These are phyloP conservation scores for Fragaria nilgerrensis DNA, from an alignment of 306 rosid genomes.

Conservation along the genomic window DNA sequence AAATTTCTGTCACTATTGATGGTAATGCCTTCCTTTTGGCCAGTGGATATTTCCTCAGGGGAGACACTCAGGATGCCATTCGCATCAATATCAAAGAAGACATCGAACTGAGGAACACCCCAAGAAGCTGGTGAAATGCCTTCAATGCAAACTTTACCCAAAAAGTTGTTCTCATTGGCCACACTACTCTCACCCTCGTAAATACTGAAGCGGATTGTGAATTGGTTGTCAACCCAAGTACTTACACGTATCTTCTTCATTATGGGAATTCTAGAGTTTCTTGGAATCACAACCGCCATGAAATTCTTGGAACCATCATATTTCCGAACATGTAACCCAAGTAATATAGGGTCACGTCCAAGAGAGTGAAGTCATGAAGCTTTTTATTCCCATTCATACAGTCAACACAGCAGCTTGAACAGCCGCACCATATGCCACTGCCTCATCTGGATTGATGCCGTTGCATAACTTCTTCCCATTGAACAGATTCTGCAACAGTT, in stretches of 20 bases:
- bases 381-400: background rate
- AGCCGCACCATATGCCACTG: no score
- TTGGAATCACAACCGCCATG: background rate
- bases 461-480: no score
- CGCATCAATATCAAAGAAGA: background rate
- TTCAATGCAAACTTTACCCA: background rate
- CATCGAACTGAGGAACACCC: background rate
- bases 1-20: background rate
- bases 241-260: no score
- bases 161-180: background rate
- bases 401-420: background rate
- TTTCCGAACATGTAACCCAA: background rate
- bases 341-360: background rate
- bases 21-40: background rate
- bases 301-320: background rate
- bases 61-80: no score
- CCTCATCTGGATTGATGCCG: no score
- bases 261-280: background rate
- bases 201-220: background rate
- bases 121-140: background rate
- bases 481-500: no score
- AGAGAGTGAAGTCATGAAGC: background rate
- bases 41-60: background rate
- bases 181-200: background rate
- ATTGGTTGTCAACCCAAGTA: no score